A percentile compares a stretch with the other conserved stretches of the same genome.
These are phyloP conservation scores for Lecanoromycetidae sp. DNA, from an alignment of 2,329 filamentous ascomycete species.

Conservation along the genomic window DNA sequence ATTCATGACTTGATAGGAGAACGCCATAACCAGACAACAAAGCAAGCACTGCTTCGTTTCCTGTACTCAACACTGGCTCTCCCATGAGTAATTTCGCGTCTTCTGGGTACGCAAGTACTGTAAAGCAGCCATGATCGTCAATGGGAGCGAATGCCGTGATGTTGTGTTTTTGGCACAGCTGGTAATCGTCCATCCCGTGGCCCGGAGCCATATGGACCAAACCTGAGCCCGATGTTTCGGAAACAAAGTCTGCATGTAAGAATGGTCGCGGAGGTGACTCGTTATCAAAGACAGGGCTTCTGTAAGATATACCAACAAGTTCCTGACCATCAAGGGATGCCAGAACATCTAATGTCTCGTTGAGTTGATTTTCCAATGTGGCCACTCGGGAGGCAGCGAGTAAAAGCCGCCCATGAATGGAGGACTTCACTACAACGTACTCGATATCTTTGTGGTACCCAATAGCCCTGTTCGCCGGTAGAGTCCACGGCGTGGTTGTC, in stretches of 20 bases:
- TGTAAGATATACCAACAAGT: constrained; percentile 55
- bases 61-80: constrained; percentile 58
- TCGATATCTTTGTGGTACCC: constrained; percentile 63
- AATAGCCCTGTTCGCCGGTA: constrained; percentile 85
- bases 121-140: constrained; percentile 70
- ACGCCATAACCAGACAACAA: constrained; percentile 46
- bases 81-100: constrained; percentile 57
- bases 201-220: constrained; percentile 92
- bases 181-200: constrained; percentile 94
- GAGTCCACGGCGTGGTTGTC: constrained; percentile 97
- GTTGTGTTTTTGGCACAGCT: constrained; percentile 57
- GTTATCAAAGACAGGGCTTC: constrained; percentile 54
- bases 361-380: constrained; percentile 34
- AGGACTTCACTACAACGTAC: constrained; percentile 56
- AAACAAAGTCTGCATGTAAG: constrained; percentile 78
- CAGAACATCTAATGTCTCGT: constrained; percentile 39
- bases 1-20: constrained; percentile 59
- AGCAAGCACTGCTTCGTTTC: constrained; percentile 56
- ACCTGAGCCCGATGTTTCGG: constrained; percentile 78
- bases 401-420: constrained; percentile 48
- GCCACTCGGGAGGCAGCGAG: constrained; percentile 58
- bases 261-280: constrained; percentile 52
- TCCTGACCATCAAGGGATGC: constrained; percentile 49
- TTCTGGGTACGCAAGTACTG: constrained; percentile 61
- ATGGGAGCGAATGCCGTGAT: constrained; percentile 73